These are phyloP conservation scores for Tylopilus subfusipes DNA, from an alignment of 768 basidiomycete genomes.

Conservation along the genomic window DNA sequence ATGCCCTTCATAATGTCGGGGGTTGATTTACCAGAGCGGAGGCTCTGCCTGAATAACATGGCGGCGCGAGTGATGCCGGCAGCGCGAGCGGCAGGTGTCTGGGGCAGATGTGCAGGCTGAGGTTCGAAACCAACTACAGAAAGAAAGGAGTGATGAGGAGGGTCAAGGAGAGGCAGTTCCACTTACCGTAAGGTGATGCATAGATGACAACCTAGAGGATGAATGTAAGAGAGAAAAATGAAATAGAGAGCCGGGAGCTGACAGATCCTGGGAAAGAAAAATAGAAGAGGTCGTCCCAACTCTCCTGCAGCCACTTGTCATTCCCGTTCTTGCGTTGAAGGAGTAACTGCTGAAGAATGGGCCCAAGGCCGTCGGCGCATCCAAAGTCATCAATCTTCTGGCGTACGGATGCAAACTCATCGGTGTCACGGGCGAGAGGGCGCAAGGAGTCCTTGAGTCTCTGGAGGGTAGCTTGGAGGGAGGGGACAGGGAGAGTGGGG, in stretches of 20 bases:
- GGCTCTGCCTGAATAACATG: constrained; percentile 68
- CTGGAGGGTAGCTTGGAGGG: constrained; percentile 60
- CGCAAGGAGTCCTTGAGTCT: constrained; percentile 66
- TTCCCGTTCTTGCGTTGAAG: constrained; percentile 49
- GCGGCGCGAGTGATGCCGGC: constrained; percentile 67
- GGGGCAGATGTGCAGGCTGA: too few species aligned
- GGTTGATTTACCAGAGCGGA: constrained; percentile 59
- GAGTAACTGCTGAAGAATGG: too few species aligned
- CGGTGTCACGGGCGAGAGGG: constrained; percentile 65
- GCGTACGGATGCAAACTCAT: constrained; percentile 53
- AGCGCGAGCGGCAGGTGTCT: constrained; percentile 45
- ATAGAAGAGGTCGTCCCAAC: constrained; percentile 90
- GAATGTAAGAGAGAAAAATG: neutral
- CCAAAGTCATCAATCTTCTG: constrained; percentile 69
- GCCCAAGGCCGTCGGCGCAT: constrained; percentile 37
- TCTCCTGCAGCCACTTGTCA: constrained; percentile 84
- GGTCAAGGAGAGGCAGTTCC: neutral
- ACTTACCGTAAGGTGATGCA: constrained; percentile 87
- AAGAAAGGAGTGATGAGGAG: constrained; percentile 7
- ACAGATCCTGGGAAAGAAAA: constrained; percentile 84
- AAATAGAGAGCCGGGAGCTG: constrained; percentile 20
- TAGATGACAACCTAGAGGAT: constrained; percentile 69
- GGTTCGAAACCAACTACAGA: constrained; percentile 71
- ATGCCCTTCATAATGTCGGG: constrained; percentile 68
- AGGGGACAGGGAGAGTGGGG: constrained; percentile 72